Conservation (phyloP, 148 eudicot genomes). For the Chenopodium quinoa region DNA sequence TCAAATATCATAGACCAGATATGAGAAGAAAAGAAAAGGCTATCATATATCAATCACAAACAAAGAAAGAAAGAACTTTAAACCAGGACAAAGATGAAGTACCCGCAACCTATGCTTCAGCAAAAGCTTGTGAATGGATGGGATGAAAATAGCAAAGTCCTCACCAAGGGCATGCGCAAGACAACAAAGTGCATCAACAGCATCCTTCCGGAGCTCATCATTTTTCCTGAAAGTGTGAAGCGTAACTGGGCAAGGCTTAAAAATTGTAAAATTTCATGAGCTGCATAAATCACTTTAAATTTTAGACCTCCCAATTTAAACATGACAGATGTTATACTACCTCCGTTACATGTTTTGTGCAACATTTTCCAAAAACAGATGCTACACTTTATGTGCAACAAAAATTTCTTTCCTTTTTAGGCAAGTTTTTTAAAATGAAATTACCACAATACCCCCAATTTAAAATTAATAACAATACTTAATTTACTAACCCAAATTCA, state of each 20-base stretch:
- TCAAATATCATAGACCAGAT: background rate
- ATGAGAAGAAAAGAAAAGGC: background rate
- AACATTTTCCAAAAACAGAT: too few species aligned
- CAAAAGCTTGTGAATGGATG: slow-evolving; percentile 87
- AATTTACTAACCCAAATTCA: too few species aligned
- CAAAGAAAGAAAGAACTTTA: background rate
- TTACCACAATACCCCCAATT: too few species aligned
- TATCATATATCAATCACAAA: background rate
- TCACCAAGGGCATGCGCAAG: slow-evolving; percentile 94
- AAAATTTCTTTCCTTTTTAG: too few species aligned
- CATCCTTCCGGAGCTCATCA: slow-evolving; percentile 92
- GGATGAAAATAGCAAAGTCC: slow-evolving; percentile 89
- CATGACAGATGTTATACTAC: background rate
- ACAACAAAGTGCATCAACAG: slow-evolving; percentile 92
- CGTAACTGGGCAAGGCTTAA: background rate
- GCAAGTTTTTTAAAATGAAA: too few species aligned
- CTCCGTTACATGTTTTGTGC: too few species aligned
- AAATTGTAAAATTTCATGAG: background rate
- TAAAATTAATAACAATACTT: too few species aligned
- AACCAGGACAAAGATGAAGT: slow-evolving; percentile 20
- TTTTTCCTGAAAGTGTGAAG: slow-evolving; percentile 53
- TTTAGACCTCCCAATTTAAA: background rate
- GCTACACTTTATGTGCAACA: too few species aligned
- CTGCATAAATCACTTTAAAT: background rate
- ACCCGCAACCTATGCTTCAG: slow-evolving; percentile 87